Evolutionary conservation across 2,329 filamentous ascomycete species (phyloP).

Genomic region (Pseudocercospora macadamiae): DNA sequence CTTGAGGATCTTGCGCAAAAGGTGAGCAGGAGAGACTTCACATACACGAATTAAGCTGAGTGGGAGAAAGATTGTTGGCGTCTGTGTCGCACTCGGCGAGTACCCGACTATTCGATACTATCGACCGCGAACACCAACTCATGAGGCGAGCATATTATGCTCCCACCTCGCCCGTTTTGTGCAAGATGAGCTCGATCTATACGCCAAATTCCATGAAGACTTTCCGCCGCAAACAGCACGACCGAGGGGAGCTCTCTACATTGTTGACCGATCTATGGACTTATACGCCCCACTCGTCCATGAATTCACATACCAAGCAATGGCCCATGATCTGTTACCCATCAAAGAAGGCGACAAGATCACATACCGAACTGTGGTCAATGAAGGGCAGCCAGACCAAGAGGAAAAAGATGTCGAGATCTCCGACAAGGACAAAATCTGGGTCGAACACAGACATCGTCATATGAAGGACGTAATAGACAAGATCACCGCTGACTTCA

Average conservation of each 20-base stretch:
- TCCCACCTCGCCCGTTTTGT: slow-evolving; percentile 87
- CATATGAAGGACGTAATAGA: slow-evolving; percentile 99
- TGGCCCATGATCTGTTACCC: slow-evolving; percentile 90
- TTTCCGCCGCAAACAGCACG: slow-evolving; percentile 80
- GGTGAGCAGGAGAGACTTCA: slow-evolving; percentile 52
- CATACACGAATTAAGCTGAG: background rate
- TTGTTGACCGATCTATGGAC: slow-evolving; percentile 93
- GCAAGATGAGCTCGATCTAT: slow-evolving; percentile 87
- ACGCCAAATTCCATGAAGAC: slow-evolving; percentile 79
- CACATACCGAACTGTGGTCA: slow-evolving; percentile 78
- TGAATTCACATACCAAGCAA: slow-evolving; percentile 98
- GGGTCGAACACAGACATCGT: slow-evolving; percentile 89
- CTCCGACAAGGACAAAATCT: slow-evolving; percentile 86
- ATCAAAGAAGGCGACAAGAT: slow-evolving; percentile 89
- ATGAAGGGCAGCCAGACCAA: slow-evolving; percentile 69
- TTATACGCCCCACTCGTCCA: slow-evolving; percentile 84
- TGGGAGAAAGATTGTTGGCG: slow-evolving; percentile 68
- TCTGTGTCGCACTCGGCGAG: slow-evolving; percentile 91
- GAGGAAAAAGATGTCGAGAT: slow-evolving; percentile 92
- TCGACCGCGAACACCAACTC: slow-evolving; percentile 70
- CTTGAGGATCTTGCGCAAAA: slow-evolving; percentile 86
- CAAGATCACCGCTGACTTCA: slow-evolving; percentile 89
- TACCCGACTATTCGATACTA: slow-evolving; percentile 94
- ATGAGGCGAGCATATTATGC: slow-evolving; percentile 87
- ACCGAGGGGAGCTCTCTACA: slow-evolving; percentile 79